A percentile compares a stretch with the other conserved stretches of the same genome.
phyloP scores from a whole-genome alignment of 1,284 basidiomycete species.

The Leccinum variabile region DNA sequence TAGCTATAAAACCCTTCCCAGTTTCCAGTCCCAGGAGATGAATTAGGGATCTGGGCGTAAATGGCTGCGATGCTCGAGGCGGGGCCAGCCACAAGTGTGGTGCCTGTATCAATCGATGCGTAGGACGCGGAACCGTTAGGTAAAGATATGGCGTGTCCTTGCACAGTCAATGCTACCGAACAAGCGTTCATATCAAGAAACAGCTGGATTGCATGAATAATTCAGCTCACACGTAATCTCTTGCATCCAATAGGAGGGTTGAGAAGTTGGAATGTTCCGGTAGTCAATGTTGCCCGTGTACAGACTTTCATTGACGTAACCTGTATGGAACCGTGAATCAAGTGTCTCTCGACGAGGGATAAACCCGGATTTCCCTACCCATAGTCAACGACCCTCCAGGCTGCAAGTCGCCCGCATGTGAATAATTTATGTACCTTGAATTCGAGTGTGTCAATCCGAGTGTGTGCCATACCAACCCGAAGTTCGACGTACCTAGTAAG shows the following conservation, averaged over 20 bases:
- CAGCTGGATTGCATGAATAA: neutral
- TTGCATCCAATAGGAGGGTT: constrained; percentile 44
- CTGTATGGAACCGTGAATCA: constrained; percentile 15
- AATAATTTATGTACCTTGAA: constrained; percentile 37
- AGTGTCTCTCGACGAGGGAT: neutral
- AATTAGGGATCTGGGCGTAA: constrained; percentile 44
- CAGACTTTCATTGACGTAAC: constrained; percentile 41
- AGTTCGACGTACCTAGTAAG: constrained; percentile 30
- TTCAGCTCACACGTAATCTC: constrained; percentile 31
- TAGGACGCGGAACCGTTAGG: constrained; percentile 36
- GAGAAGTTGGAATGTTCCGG: constrained; percentile 33
- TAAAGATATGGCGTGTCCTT: constrained; percentile 40
- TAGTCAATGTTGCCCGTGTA: constrained; percentile 49
- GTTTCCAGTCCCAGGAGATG: constrained; percentile 36
- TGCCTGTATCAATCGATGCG: constrained; percentile 56
- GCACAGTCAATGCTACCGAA: constrained; percentile 42
- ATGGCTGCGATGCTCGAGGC: constrained; percentile 42
- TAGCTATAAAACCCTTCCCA: constrained; percentile 47
- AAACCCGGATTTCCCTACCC: constrained; percentile 39
- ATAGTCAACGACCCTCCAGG: constrained; percentile 55
- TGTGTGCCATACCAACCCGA: neutral
- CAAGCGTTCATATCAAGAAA: neutral
- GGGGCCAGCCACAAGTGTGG: constrained; percentile 52
- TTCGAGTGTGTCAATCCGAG: constrained; percentile 3
- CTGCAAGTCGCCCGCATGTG: constrained; percentile 34